These are phyloP conservation scores for Aphanomyces astaci DNA, from an alignment of 352 stramenopile genomes.

Conservation along the genomic window DNA sequence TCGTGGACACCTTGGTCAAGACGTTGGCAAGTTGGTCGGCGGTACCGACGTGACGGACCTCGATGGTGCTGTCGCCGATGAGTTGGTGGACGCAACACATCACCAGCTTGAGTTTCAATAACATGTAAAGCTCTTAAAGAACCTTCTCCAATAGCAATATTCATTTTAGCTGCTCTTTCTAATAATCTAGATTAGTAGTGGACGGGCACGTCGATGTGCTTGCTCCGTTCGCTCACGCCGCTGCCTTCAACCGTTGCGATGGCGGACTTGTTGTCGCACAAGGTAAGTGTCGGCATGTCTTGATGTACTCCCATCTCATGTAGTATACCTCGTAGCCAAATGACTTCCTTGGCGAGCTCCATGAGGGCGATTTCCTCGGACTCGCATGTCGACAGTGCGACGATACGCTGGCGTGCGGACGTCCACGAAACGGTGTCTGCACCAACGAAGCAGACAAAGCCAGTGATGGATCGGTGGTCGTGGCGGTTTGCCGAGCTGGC, in stretches of 20 bases:
- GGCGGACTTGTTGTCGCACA: constrained; percentile 24
- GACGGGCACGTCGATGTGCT: constrained; percentile 28
- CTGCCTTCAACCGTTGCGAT: constrained; percentile 22
- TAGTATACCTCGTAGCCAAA: constrained; percentile 18
- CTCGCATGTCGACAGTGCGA: constrained; percentile 24
- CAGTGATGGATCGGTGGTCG: constrained; percentile 6
- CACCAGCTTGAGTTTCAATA: too few relatives aligned
- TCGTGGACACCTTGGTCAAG: constrained; percentile 23
- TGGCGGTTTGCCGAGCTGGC: background rate
- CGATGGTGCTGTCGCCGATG: constrained; percentile 13
- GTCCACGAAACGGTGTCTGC: background rate
- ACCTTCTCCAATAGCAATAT: too few relatives aligned
- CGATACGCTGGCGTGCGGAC: constrained; percentile 11
- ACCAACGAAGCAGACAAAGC: constrained; percentile 10
- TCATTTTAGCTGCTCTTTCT: too few relatives aligned
- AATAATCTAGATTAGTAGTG: too few relatives aligned
- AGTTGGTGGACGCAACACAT: constrained; percentile 25
- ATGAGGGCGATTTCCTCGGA: constrained; percentile 26
- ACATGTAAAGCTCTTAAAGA: too few relatives aligned
- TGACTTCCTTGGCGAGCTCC: constrained; percentile 21
- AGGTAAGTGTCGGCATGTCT: constrained; percentile 17
- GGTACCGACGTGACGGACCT: constrained; percentile 21
- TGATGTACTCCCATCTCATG: constrained; percentile 11
- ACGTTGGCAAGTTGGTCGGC: constrained; percentile 25
- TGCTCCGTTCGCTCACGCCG: constrained; percentile 19